Evolutionary conservation across 305 asterid genomes (phyloP), one percentile per base, ranked within the genome.

Genomic region (Nicotiana rustica): DNA sequence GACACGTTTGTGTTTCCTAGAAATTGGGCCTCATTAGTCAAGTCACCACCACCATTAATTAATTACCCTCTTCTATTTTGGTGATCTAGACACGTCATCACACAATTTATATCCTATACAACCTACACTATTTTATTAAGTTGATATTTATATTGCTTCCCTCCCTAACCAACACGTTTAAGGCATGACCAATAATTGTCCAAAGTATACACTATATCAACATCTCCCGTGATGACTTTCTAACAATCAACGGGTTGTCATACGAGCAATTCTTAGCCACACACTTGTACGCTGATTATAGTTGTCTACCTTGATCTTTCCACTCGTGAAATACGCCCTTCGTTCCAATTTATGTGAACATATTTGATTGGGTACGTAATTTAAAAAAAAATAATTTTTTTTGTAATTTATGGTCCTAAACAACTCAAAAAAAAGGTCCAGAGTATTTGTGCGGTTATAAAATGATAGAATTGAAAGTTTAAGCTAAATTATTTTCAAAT

Each of bases 1-100:
- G 79, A 52, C 65, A 52, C 47, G 64, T 25, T 75, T 75, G 29
- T 0, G 64, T 52, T 75, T 75, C 79, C 64, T 49, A 21, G 29
- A 75, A 25, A 52, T 75, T 49, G 79, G 65, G 47, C 65, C 15
- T 3, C 12, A 59, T n/a, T 49, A 25, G 41, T 73, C 64, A 75
- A 75, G 78, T 47, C 77, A 17, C 2, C 0, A 4, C 78, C 6
- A 56, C 38, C 31, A 2, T 25, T 19, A 44, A 9, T 44, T 44
- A 44, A 44, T 44, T 44, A 1, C 52, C 67, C 36, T 0, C 36
- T 75, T 71, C 13, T 19, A 71, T 49, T 9, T 75, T 52, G 64
- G 44, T 35, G 3, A 52, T 14, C 65, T 15, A 7, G 6, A 14
- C 79, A 73, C 62, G 79, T 73, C 65, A 75, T 31, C 44, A 52